phyloP scores from a whole-genome alignment of 352 stramenopile genomes.

The Phytophthora nicotianae region DNA sequence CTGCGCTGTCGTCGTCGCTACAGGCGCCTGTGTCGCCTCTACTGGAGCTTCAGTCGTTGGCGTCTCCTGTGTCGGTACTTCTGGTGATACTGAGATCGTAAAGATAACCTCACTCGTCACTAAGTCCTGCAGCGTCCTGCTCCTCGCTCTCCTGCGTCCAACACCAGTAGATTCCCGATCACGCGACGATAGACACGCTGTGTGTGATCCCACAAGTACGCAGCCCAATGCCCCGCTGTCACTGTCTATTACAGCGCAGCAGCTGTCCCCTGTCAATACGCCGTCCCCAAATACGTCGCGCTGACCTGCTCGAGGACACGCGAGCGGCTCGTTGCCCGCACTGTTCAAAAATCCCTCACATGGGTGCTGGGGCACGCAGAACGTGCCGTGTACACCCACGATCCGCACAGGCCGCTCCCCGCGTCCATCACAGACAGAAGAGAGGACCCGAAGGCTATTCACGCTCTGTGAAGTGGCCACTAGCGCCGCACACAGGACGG shows the following conservation, averaged over 20 bases:
- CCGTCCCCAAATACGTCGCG: conserved; percentile 19
- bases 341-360: conserved; percentile 32
- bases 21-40: conserved; percentile 1
- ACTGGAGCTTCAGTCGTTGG: neutral
- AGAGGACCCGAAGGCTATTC: conserved; percentile 10
- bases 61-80: neutral
- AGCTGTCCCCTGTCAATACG: conserved; percentile 41
- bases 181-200: conserved; percentile 35
- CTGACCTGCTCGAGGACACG: conserved; percentile 41
- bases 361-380: conserved; percentile 41
- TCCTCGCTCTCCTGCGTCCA: conserved; percentile 19
- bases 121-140: conserved; percentile 15
- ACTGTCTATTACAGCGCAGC: conserved; percentile 45
- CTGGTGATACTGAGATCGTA: conserved; percentile 5
- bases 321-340: conserved; percentile 21
- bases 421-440: conserved; percentile 15
- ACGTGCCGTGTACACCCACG: conserved; percentile 37
- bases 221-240: conserved; percentile 41
- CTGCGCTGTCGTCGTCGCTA: conserved; percentile 2
- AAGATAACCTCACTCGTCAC: conserved; percentile 14
- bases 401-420: conserved; percentile 36
- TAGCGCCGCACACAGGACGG: conserved; percentile 19
- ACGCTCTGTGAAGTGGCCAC: conserved; percentile 5
- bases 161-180: conserved; percentile 17
- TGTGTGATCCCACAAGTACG: conserved; percentile 10